A percentile compares a stretch with the other conserved stretches of the same genome.
Conservation (phyloP, 208 protist genomes). For the Leishmania tropica region DNA sequence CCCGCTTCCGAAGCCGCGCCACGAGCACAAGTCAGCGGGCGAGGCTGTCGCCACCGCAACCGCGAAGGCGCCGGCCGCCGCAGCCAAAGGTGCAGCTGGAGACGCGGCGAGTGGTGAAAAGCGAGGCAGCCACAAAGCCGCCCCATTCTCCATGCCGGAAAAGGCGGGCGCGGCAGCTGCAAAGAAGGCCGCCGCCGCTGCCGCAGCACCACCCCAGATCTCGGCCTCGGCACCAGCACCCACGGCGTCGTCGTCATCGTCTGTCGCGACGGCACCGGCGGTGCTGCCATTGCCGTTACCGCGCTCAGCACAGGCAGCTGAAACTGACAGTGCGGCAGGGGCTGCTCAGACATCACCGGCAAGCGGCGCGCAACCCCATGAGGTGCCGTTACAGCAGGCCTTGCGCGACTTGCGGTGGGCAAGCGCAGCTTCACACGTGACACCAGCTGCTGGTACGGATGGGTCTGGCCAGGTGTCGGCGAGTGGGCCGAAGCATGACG, state of each 20-base stretch:
- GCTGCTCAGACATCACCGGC: not conserved
- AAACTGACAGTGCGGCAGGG: not conserved
- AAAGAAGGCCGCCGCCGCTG: not conserved
- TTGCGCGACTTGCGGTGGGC: not conserved
- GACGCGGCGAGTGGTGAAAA: not conserved
- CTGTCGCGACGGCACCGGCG: not conserved
- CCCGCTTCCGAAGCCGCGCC: conserved; percentile 22
- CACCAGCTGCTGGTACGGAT: not conserved
- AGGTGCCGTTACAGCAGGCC: conserved; percentile 5
- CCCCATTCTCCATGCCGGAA: not conserved
- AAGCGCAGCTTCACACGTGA: not conserved
- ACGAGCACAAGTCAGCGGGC: conserved; percentile 19
- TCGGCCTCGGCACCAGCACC: not conserved
- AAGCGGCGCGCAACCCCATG: not conserved
- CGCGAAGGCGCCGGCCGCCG: not conserved
- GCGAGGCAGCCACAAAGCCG: not conserved
- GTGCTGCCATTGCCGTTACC: conserved; percentile 5
- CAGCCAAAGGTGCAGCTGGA: not conserved
- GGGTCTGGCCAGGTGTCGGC: not conserved
- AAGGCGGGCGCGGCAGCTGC: not conserved
- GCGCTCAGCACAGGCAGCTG: conserved; percentile 7
- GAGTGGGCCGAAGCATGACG: not conserved
- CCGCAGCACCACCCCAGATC: not conserved
- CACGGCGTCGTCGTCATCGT: not conserved
- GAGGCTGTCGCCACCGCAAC: not conserved